phyloP scores from a whole-genome alignment of 2,329 filamentous ascomycete genomes.

The Sporothrix dimorphospora region DNA sequence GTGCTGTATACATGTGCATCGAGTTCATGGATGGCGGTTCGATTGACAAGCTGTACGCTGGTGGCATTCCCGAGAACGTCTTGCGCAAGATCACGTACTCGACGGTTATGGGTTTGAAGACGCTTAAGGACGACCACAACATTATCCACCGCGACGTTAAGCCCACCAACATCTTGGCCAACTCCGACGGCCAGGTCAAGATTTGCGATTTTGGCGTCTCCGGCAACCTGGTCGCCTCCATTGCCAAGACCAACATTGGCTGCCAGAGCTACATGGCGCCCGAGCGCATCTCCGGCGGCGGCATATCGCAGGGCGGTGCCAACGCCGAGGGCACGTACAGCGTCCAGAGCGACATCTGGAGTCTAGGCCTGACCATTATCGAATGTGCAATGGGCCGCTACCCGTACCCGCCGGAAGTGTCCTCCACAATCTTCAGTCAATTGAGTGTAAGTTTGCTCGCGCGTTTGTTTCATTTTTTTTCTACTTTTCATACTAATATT shows the following conservation, averaged over 20 bases:
- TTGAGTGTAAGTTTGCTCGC: conserved; percentile 81
- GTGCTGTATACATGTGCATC: conserved; percentile 98
- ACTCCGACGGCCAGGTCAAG: conserved; percentile 88
- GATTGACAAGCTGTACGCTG: conserved; percentile 91
- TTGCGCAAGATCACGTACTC: conserved; percentile 87
- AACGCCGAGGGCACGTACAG: conserved; percentile 84
- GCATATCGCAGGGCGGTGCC: conserved; percentile 70
- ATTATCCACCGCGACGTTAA: conserved; percentile 99
- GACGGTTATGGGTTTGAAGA: conserved; percentile 88
- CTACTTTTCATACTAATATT: conserved; percentile 28
- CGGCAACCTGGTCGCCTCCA: conserved; percentile 94
- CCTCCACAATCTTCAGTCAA: conserved; percentile 97
- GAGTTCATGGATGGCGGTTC: conserved; percentile 99
- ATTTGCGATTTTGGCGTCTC: conserved; percentile 99
- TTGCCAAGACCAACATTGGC: conserved; percentile 97
- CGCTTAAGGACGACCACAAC: conserved; percentile 95
- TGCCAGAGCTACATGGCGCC: conserved; percentile 99
- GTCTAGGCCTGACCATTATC: conserved; percentile 88
- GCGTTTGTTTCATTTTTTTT: too few relatives aligned
- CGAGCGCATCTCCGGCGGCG: conserved; percentile 88
- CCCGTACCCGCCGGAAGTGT: conserved; percentile 95
- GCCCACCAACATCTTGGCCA: conserved; percentile 96
- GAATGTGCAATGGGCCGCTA: conserved; percentile 95
- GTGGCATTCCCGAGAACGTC: conserved; percentile 86
- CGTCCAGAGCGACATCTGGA: conserved; percentile 98